Evolutionary conservation across 2,329 filamentous ascomycete species (phyloP), one percentile per base, ranked within the genome.

Genomic region (Diplodia corticola): DNA sequence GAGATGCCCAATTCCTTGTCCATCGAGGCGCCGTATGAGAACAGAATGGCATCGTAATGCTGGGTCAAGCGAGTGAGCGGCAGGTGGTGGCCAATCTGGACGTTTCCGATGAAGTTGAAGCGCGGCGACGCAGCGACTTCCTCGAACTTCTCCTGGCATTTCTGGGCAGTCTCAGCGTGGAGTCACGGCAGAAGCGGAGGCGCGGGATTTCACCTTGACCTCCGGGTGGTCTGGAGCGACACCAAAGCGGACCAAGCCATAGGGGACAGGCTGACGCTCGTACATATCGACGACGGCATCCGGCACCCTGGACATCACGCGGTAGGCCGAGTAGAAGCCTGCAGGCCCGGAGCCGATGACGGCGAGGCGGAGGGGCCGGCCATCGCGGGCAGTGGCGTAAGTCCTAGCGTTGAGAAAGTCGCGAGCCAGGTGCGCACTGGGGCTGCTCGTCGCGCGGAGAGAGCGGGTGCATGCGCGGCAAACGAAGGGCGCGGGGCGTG

Each of bases 201-300:
- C 40, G 13, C 17, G 61, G 33, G 20, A 12, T 37, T 79, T 68
- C 80, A 95, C 92, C 87, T 99, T 99, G 71, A 99, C 95, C 80
- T 99, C 94, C 0, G 95, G 94, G 79, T 99, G 95, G 76, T 99
- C 95, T 5, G 95, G 95, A n/a, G 95, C 96, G 67, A 99, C 95
- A 9, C 95, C 95, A 74, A 95, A 97, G 65, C 95, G 86, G 59
- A 96, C 93, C 65, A 99, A 84, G 1, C 95, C 95, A 75, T 92
- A 99, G 0, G 95, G 95, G 4, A 96, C 93, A 0, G 95, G 95
- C 46, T 98, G 81, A 30, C 92, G 88, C 79, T 99, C 95, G 75
- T 96, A 99, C 94, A 99, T 98, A 78, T 98, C 94, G 24, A 99
- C 85, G 60, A 86, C 84, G 0, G 89, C 88, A 74, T 89, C 82